Percentiles rank a stretch among this genome's conserved stretches.
These are phyloP conservation scores for Ulvella scutata DNA, from an alignment of 139 green algal genomes.

Conservation along the genomic window DNA sequence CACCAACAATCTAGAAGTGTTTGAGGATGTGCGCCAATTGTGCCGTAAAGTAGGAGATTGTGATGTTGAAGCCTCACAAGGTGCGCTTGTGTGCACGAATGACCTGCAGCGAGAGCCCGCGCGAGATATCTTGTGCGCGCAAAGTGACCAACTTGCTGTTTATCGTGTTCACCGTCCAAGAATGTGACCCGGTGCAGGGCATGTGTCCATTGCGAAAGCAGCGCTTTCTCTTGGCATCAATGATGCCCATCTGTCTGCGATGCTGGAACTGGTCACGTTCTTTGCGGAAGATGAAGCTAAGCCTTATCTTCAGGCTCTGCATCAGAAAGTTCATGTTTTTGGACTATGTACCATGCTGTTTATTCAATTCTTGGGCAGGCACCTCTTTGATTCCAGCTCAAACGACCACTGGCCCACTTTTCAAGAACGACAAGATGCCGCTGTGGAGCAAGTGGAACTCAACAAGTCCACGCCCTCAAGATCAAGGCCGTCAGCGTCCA, in stretches of 20 bases:
- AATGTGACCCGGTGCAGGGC: neutral
- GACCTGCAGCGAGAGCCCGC: too few relatives aligned
- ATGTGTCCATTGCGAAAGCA: neutral
- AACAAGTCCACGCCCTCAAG: neutral
- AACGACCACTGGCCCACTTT: neutral
- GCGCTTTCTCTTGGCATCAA: neutral
- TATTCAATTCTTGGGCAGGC: neutral
- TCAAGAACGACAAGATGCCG: neutral
- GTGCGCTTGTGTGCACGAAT: neutral
- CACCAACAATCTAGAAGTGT: neutral
- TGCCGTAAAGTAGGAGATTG: neutral
- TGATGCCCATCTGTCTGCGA: neutral
- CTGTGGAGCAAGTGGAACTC: neutral
- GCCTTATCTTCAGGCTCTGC: neutral
- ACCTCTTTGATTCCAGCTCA: neutral
- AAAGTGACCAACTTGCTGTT: neutral
- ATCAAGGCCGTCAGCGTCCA: neutral
- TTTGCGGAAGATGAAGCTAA: neutral
- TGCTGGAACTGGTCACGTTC: neutral
- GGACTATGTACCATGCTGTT: neutral
- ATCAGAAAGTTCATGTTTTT: conserved; percentile 1
- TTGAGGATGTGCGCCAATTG: neutral
- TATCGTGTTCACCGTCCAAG: neutral
- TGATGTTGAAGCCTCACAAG: neutral
- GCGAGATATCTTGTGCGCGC: neutral